Evolutionary conservation across 495 filamentous ascomycete species (phyloP), one percentile per base, ranked within the genome.

Genomic region (Staphylotrichum longicolle): DNA sequence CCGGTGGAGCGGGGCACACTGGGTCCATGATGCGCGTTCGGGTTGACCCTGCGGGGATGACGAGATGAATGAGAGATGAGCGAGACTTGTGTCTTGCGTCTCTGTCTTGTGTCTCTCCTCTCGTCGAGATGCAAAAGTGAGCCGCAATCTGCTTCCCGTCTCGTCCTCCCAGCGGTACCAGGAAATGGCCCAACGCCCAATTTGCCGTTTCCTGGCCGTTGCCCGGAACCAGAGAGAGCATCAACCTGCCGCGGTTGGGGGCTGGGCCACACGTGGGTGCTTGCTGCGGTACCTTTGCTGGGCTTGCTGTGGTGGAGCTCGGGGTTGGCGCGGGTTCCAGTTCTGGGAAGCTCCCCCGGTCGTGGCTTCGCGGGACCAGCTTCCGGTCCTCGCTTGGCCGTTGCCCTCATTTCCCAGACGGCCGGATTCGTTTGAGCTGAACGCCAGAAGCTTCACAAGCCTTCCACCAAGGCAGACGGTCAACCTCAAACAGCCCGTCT

Each of bases 381-480:
- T 59, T 51, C 57, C 57, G 57, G 57, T 27, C 15, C 20, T 33
- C 46, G 35, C 37, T 20, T 15, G 37, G 4, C 12, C 14, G 4
- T 51, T 32, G 57, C 1, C 57, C 27, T 61, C 59, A 61, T 61
- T 61, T 61, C 59, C 58, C 44, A 61, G n/a, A 30, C 44, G 15
- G 51, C 41, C 51, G 59, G 59, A 34, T 40, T 59, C 11, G 39
- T 33, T n/a, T 12, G 20, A 14, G 50, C 50, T 53, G 34, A 12
- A 20, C 7, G 48, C 7, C 47, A 34, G 12, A 50, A 51, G 5
- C 48, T 51, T 51, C 32, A 8, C 20, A 32, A 48, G 46, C 20
- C 20, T 48, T 3, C 1, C 20, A 11, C 20, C 20, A 27, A 27
- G 20, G 20, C 20, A 27, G 20, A 27, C 20, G 20, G 20, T 27